A percentile compares a stretch with the other conserved stretches of the same genome.
These are phyloP conservation scores for Gyromitra esculenta DNA, from an alignment of 2,329 filamentous ascomycete species.

Conservation along the genomic window DNA sequence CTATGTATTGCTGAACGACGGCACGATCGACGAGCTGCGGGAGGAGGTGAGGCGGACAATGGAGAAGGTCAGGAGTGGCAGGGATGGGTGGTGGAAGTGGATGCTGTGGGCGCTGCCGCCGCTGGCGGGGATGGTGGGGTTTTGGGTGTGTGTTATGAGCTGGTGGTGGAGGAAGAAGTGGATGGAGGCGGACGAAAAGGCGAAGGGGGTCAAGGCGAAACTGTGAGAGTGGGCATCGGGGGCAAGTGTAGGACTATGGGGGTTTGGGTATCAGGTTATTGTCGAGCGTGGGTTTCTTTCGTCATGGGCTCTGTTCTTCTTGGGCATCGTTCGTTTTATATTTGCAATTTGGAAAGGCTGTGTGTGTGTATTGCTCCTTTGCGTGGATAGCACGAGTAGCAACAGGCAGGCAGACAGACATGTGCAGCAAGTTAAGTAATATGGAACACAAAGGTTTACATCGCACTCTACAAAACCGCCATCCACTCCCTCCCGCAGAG, in stretches of 20 bases:
- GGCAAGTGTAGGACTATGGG: conserved; percentile 3
- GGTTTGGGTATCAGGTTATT: background rate
- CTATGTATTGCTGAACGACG: conserved; percentile 91
- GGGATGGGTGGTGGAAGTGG: conserved; percentile 87
- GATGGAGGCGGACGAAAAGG: conserved; percentile 67
- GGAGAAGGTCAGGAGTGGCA: conserved; percentile 68
- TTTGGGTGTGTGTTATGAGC: conserved; percentile 79
- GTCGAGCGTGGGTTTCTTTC: background rate
- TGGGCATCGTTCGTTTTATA: background rate
- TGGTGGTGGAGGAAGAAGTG: conserved; percentile 75
- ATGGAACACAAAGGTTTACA: background rate
- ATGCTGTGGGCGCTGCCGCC: conserved; percentile 76
- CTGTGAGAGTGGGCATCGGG: conserved; percentile 23
- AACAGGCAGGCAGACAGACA: background rate
- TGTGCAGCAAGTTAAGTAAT: background rate
- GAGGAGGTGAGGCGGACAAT: conserved; percentile 74
- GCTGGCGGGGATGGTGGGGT: conserved; percentile 73
- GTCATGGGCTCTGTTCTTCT: background rate
- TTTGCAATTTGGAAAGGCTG: background rate
- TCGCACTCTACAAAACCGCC: background rate
- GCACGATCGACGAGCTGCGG: conserved; percentile 74
- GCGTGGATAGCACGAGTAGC: background rate
- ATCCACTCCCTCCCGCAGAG: background rate
- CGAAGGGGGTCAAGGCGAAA: conserved; percentile 46
- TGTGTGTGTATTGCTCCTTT: background rate